These are phyloP conservation scores for Beta vulgaris DNA, from an alignment of 148 eudicot genomes.

Conservation along the genomic window DNA sequence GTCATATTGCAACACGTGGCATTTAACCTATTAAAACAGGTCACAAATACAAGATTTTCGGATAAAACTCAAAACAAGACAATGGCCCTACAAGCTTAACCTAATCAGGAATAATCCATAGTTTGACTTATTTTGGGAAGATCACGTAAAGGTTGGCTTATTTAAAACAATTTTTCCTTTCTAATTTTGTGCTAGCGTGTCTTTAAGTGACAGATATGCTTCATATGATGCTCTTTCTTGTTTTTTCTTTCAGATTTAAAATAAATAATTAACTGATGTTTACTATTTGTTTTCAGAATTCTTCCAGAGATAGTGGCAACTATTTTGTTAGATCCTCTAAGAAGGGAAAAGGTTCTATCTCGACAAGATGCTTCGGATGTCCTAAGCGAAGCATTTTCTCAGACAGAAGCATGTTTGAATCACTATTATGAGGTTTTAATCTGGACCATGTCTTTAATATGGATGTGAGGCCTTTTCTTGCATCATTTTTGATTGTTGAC, in stretches of 20 bases:
- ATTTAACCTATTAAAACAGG: too few species aligned
- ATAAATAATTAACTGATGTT: background rate
- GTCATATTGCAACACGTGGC: too few species aligned
- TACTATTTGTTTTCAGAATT: constrained; percentile 43
- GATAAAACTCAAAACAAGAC: too few species aligned
- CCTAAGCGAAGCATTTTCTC: constrained; percentile 75
- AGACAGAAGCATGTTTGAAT: constrained; percentile 67
- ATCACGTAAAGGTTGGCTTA: too few species aligned
- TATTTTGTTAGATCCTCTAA: constrained; percentile 63
- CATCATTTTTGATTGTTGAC: too few species aligned
- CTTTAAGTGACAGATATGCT: background rate
- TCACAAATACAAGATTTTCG: too few species aligned
- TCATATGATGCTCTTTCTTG: too few species aligned
- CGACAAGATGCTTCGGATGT: constrained; percentile 81
- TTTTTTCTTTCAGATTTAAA: background rate
- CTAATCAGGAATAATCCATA: too few species aligned
- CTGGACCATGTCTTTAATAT: background rate
- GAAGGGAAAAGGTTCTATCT: constrained; percentile 67
- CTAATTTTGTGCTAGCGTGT: background rate
- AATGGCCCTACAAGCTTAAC: too few species aligned
- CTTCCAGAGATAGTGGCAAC: constrained; percentile 71
- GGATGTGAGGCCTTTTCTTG: background rate
- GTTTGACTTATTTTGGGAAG: too few species aligned
- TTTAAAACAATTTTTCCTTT: too few species aligned
- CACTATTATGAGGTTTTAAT: constrained; percentile 77